Evolutionary conservation across 2,329 filamentous ascomycete genomes (phyloP).

Genomic region (Volutella citrinella): DNA sequence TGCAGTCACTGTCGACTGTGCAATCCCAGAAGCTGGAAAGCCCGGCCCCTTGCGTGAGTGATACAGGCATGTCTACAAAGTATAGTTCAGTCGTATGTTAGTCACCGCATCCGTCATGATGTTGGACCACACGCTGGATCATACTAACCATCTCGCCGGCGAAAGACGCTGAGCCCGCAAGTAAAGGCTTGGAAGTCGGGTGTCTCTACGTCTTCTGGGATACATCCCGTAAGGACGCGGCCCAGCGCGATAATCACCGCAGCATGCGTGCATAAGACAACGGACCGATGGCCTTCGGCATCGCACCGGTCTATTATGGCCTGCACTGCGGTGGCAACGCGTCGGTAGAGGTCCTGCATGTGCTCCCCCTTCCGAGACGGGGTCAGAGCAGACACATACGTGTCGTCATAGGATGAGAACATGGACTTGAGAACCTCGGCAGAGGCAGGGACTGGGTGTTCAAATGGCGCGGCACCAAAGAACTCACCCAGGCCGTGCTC

Average conservation of each 20-base stretch:
- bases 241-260: constrained; percentile 86
- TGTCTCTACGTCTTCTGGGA: constrained; percentile 67
- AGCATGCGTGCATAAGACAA: constrained; percentile 86
- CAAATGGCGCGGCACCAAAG: constrained; percentile 83
- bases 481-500: constrained; percentile 73
- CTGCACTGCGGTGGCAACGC: constrained; percentile 67
- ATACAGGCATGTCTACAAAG: constrained; percentile 10
- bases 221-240: constrained; percentile 71
- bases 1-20: constrained; percentile 78
- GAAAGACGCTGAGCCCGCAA: constrained; percentile 71
- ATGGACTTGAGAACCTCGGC: constrained; percentile 59
- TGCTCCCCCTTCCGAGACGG: constrained; percentile 75
- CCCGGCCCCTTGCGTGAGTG: constrained; percentile 8
- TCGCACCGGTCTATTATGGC: constrained; percentile 73
- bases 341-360: constrained; percentile 74
- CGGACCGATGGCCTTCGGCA: constrained; percentile 61
- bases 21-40: constrained; percentile 74
- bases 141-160: too few species aligned
- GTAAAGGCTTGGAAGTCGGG: constrained; percentile 87
- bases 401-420: constrained; percentile 61
- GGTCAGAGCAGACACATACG: constrained; percentile 60
- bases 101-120: constrained; percentile 4
- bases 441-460: constrained; percentile 76
- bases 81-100: constrained; percentile 12
- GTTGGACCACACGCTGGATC: constrained; percentile 7